Base-by-base conservation (phyloP, 1,284 basidiomycete species). In the Irpex sp. region DNA sequence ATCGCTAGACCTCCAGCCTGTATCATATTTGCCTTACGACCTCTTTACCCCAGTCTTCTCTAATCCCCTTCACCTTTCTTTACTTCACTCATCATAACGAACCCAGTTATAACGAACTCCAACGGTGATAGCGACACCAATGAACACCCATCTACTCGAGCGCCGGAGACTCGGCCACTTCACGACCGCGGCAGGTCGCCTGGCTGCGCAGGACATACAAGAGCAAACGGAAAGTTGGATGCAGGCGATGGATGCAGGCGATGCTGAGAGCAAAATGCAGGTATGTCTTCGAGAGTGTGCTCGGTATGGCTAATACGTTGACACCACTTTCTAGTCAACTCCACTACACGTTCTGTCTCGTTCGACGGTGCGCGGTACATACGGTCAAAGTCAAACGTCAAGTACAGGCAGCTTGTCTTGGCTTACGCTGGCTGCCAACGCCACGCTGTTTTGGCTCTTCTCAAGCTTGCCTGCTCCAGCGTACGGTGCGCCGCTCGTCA, bases 401-500 rank as follows among this genome's bases (percentile, higher is more conserved):
- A 44, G 40, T 15, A 11, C 40, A 44, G 15, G 8, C 8, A 11
- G 3, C 15, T 44, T 4, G 40, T 4, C 40, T 15, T 21, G 19
- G 15, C 49, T 51, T 17, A 51, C 17, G 8, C 49, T n/a, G 15
- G 19, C 17, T 17, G 49, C 49, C 4, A 56, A 56, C 31, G 34
- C 34, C 54, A 15, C 34, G 11, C 9, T 56, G 31, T 17, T 56
- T 11, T 36, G 34, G 11, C 26, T 56, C 21, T 6, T 62, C 40
- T 40, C 47, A 21, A 48, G 21, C 6, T 44, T 62, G 6, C 60
- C 60, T n/a, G 36, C 8, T 11, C 37, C 55, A 19, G 60, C 34
- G 13, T 48, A 34, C 19, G 60, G 49, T 17, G 60, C 60, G 4
- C 60, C 60, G 15, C 44, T 59, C 15, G 51, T 55, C 48, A 63